A percentile compares a stretch with the other conserved stretches of the same genome.
phyloP scores from a whole-genome alignment of 176 grass and related monocot species.

The Otatea glauca region DNA sequence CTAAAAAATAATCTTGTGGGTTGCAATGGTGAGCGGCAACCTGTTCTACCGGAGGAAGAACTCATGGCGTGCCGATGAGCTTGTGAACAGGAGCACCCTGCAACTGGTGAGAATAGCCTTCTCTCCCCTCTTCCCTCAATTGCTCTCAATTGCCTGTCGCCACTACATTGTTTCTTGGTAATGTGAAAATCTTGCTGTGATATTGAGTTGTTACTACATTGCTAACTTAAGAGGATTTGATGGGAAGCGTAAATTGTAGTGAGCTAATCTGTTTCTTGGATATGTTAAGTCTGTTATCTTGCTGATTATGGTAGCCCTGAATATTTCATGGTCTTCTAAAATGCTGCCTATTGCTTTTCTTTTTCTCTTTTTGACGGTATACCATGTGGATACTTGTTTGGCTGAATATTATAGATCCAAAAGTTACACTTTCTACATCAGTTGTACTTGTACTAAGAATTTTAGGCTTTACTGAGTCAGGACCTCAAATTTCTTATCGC shows the following conservation, averaged over 20 bases:
- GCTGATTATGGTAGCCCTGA: background rate
- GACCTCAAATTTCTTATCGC: slow-evolving; percentile 5
- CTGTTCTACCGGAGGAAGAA: slow-evolving; percentile 68
- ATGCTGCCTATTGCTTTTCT: background rate
- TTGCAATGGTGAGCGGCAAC: slow-evolving; percentile 64
- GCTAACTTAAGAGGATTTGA: background rate
- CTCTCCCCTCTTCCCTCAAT: background rate
- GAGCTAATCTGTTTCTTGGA: background rate
- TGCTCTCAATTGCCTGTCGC: background rate
- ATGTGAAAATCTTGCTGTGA: background rate
- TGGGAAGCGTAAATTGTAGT: no score
- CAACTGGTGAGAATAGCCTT: slow-evolving; percentile 61
- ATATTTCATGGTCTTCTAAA: background rate
- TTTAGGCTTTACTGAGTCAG: background rate
- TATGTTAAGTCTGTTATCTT: background rate
- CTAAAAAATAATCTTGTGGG: background rate
- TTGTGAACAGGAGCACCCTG: slow-evolving; percentile 73
- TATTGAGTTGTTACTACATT: slow-evolving; percentile 3
- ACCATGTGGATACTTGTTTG: background rate
- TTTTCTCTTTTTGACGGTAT: no score
- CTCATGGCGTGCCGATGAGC: slow-evolving; percentile 88
- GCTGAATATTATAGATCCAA: background rate
- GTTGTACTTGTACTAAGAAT: slow-evolving; percentile 2
- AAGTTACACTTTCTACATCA: background rate
- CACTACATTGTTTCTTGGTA: background rate